A percentile compares a stretch with the other conserved stretches of the same genome.
phyloP scores from a whole-genome alignment of 139 green algal species.

The Picochlorum costavermella region DNA sequence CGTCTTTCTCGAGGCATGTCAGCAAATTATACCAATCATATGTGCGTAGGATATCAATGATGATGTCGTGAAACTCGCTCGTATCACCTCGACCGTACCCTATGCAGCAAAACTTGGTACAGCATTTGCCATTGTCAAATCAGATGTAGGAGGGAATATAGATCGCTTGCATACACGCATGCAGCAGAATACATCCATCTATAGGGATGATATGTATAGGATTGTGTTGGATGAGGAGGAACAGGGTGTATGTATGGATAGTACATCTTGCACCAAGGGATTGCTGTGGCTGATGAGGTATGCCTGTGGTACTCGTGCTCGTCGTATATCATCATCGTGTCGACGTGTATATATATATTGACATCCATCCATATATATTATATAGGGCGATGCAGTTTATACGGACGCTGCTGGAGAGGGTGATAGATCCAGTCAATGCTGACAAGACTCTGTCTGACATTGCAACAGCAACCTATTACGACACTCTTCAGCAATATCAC shows the following conservation, averaged over 20 bases:
- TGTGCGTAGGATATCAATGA: constrained; percentile 23
- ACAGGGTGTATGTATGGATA: constrained; percentile 24
- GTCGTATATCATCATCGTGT: too few relatives aligned
- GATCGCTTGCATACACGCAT: constrained; percentile 38
- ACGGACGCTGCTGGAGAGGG: constrained; percentile 36
- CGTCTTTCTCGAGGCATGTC: constrained; percentile 43
- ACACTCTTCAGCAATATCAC: constrained; percentile 61
- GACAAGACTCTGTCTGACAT: constrained; percentile 20
- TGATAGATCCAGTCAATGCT: constrained; percentile 28
- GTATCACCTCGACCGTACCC: background rate
- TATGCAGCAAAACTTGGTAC: constrained; percentile 59
- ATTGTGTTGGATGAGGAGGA: constrained; percentile 61
- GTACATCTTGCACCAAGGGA: constrained; percentile 54
- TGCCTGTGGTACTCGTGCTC: background rate
- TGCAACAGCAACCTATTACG: constrained; percentile 47
- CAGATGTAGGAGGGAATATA: constrained; percentile 63
- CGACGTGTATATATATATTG: too few relatives aligned
- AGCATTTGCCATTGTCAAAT: constrained; percentile 50
- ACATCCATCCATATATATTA: too few relatives aligned
- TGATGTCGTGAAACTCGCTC: background rate
- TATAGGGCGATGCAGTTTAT: constrained; percentile 68
- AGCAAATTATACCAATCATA: constrained; percentile 45
- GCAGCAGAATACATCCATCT: constrained; percentile 33
- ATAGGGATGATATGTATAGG: constrained; percentile 32
- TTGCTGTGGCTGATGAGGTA: constrained; percentile 61